phyloP scores from a whole-genome alignment of 2,329 filamentous ascomycete species.

The Calonectria henricotiae region DNA sequence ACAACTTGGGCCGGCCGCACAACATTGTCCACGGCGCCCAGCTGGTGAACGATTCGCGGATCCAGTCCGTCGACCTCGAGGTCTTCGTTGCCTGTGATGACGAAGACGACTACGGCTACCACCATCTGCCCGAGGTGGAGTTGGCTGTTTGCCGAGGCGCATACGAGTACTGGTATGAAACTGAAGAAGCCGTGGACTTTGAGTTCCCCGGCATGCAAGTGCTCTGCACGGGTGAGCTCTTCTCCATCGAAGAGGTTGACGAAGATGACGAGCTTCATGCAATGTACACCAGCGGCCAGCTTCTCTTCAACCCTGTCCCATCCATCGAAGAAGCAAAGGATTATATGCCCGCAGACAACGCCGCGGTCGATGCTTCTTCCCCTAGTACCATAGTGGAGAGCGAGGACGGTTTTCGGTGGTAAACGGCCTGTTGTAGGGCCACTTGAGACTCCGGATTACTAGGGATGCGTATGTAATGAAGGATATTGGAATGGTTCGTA shows the following conservation, averaged over 20 bases:
- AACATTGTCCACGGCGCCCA: slow-evolving; percentile 54
- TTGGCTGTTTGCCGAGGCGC: slow-evolving; percentile 52
- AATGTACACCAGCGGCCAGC: slow-evolving; percentile 38
- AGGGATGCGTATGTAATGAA: neutral
- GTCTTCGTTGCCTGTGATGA: slow-evolving; percentile 53
- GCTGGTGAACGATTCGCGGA: slow-evolving; percentile 38
- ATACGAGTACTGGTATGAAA: slow-evolving; percentile 49
- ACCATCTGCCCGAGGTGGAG: slow-evolving; percentile 53
- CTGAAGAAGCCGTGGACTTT: slow-evolving; percentile 50
- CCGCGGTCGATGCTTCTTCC: neutral
- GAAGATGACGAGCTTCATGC: neutral
- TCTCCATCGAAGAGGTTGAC: slow-evolving; percentile 39
- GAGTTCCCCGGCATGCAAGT: slow-evolving; percentile 50
- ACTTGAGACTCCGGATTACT: neutral
- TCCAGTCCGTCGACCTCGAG: slow-evolving; percentile 51
- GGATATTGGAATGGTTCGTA: neutral
- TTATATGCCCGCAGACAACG: neutral
- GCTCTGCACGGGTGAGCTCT: slow-evolving; percentile 41
- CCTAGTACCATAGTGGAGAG: slow-evolving; percentile 34
- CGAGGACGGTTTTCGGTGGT: slow-evolving; percentile 42
- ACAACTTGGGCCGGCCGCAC: slow-evolving; percentile 35
- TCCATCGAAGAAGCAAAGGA: slow-evolving; percentile 1
- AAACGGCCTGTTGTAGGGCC: neutral
- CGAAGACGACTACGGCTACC: slow-evolving; percentile 41
- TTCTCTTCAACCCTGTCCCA: slow-evolving; percentile 42